Conservation (phyloP, 257 asterid genomes). For the Anisodus acutangulus region DNA sequence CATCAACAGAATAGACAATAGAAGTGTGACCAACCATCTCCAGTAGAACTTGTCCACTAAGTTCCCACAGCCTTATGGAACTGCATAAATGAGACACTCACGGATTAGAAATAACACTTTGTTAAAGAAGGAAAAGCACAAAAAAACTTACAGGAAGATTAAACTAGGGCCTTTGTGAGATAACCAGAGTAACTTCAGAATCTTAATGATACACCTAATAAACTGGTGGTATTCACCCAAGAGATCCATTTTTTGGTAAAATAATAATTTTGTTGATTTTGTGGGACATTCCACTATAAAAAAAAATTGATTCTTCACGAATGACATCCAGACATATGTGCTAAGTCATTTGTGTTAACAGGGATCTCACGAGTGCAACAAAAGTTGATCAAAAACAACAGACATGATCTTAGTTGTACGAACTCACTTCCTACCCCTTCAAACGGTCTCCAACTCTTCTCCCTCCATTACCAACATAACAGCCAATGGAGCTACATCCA, state of each 20-base stretch:
- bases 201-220: conserved; percentile 12
- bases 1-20: conserved; percentile 90
- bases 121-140: conserved; percentile 25
- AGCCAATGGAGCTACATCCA: background rate
- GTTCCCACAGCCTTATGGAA: conserved; percentile 84
- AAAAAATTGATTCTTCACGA: conserved; percentile 16
- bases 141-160: conserved; percentile 16
- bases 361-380: too few relatives aligned
- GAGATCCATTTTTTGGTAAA: background rate
- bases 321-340: background rate
- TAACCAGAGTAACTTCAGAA: background rate
- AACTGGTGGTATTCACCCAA: background rate
- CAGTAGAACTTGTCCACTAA: conserved; percentile 78
- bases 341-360: too few relatives aligned
- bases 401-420: background rate
- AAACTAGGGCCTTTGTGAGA: conserved; percentile 11
- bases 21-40: conserved; percentile 98
- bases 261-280: too few relatives aligned
- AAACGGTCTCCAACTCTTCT: background rate
- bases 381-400: too few relatives aligned
- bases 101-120: conserved; percentile 25
- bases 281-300: too few relatives aligned
- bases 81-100: conserved; percentile 57
- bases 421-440: background rate
- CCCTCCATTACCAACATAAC: background rate